phyloP scores from a whole-genome alignment of 345 rosid species.

The Geranium rotundifolium region DNA sequence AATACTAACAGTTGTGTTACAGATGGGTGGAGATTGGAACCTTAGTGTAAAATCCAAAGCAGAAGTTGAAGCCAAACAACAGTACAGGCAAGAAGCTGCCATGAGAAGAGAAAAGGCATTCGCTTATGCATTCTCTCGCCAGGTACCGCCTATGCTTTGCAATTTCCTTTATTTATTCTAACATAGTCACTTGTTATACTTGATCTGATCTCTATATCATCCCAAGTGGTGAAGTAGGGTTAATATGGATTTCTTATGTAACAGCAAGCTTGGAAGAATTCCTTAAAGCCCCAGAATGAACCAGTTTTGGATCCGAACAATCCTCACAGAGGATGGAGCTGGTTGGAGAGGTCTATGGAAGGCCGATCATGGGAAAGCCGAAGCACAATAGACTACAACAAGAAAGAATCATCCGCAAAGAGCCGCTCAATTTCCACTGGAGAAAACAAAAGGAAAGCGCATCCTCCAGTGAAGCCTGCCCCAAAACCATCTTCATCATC shows the following conservation, averaged over 20 bases:
- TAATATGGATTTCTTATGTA: background rate
- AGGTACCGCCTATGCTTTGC: too few relatives aligned
- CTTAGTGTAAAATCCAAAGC: conserved; percentile 59
- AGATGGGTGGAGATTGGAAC: conserved; percentile 59
- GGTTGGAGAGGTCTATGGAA: conserved; percentile 97
- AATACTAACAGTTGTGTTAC: conserved; percentile 7
- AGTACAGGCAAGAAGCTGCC: conserved; percentile 59
- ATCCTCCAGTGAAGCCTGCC: background rate
- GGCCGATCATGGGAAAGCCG: conserved; percentile 62
- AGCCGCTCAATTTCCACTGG: conserved; percentile 13
- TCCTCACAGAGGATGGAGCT: conserved; percentile 96
- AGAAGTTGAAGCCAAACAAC: conserved; percentile 51
- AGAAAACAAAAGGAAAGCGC: conserved; percentile 1
- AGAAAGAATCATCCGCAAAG: conserved; percentile 46
- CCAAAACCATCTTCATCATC: background rate
- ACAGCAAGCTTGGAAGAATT: conserved; percentile 58
- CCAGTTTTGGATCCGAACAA: conserved; percentile 64
- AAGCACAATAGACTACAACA: conserved; percentile 31
- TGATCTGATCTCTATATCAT: too few relatives aligned
- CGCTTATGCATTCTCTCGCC: conserved; percentile 80
- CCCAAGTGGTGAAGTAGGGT: too few relatives aligned
- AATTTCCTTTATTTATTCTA: conserved; percentile 1
- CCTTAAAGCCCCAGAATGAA: conserved; percentile 31
- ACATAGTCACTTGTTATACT: too few relatives aligned
- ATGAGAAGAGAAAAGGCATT: conserved; percentile 83